These are phyloP conservation scores for Paspalum vaginatum DNA, from an alignment of 176 grass and related monocot species.

Conservation along the genomic window DNA sequence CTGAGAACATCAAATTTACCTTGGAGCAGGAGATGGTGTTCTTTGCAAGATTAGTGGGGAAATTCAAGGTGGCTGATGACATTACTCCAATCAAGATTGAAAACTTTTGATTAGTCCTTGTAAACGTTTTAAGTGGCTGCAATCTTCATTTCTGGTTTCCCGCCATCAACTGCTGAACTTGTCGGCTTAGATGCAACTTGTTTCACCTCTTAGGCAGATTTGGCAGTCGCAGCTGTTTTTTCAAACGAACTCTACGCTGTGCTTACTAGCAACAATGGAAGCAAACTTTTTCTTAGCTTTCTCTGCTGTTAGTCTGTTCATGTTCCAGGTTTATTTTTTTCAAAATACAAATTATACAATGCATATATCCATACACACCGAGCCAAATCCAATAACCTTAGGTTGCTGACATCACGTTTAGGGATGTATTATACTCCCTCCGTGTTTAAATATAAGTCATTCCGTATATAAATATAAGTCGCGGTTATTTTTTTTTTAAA, in stretches of 20 bases:
- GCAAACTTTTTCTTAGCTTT: background rate
- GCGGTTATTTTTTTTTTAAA: no score
- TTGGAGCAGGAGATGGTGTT: conserved; percentile 92
- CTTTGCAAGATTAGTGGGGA: conserved; percentile 70
- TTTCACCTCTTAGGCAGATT: background rate
- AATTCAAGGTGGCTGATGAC: conserved; percentile 75
- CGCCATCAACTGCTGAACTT: background rate
- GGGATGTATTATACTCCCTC: no score
- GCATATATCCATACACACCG: no score
- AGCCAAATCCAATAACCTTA: no score
- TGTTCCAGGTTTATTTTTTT: background rate
- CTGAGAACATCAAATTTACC: conserved; percentile 91
- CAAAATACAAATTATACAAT: no score
- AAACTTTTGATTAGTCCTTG: conserved; percentile 61
- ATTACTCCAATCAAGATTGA: conserved; percentile 89
- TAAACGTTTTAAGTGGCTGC: background rate
- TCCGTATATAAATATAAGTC: no score
- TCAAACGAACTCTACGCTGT: background rate
- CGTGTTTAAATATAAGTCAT: no score
- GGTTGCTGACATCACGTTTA: no score
- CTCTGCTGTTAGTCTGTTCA: background rate
- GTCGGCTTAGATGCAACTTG: background rate
- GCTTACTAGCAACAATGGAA: background rate
- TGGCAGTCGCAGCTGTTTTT: background rate
- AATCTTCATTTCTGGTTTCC: background rate